Conservation (phyloP, 345 rosid genomes). For the Melaleuca alternifolia region DNA sequence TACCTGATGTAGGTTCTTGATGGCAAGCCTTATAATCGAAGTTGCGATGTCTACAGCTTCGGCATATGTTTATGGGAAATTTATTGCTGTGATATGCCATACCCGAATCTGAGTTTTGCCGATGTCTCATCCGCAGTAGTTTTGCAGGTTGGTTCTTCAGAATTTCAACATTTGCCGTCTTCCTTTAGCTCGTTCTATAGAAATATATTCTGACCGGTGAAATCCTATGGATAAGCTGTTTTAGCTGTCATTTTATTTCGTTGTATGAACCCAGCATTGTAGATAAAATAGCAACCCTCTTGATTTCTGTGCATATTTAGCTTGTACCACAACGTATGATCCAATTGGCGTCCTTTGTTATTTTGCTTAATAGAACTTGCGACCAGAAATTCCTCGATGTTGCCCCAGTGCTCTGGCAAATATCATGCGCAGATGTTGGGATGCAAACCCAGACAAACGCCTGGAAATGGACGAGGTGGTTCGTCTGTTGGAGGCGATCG, state of each 20-base stretch:
- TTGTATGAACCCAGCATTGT: neutral
- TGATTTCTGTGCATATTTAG: neutral
- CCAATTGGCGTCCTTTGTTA: neutral
- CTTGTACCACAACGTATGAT: neutral
- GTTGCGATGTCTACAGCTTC: conserved; percentile 44
- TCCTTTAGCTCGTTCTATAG: neutral
- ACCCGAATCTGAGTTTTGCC: conserved; percentile 32
- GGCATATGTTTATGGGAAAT: conserved; percentile 51
- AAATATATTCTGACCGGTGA: neutral
- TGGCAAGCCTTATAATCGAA: conserved; percentile 39
- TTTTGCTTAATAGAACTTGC: conserved; percentile 15
- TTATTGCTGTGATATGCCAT: conserved; percentile 47
- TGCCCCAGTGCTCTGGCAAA: conserved; percentile 32
- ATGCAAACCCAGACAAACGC: conserved; percentile 30
- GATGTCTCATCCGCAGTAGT: conserved; percentile 42
- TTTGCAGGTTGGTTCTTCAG: conserved; percentile 17
- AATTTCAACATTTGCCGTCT: neutral
- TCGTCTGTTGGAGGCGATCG: conserved; percentile 27
- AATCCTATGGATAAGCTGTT: neutral
- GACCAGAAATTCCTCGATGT: conserved; percentile 37
- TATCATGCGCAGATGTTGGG: conserved; percentile 42
- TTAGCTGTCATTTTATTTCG: neutral
- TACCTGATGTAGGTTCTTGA: conserved; percentile 24
- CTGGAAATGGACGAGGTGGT: conserved; percentile 43
- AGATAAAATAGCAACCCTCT: neutral